Percentiles rank a stretch among this genome's conserved stretches.
These are phyloP conservation scores for Elsinoe ampelina DNA, from an alignment of 2,329 filamentous ascomycete species.

Conservation along the genomic window DNA sequence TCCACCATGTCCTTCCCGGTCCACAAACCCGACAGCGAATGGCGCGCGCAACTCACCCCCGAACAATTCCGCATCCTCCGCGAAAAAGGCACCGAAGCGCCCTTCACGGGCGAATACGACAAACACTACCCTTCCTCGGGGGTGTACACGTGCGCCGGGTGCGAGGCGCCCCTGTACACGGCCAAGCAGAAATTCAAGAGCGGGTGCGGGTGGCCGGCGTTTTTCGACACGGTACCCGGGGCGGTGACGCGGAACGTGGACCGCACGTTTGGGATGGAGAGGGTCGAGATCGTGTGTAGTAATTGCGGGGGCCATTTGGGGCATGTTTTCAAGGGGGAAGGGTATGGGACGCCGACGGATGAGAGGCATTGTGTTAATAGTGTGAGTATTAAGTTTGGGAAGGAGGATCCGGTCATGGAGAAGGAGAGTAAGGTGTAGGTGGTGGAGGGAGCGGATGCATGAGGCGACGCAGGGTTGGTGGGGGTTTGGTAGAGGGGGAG, in stretches of 20 bases:
- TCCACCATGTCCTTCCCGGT: constrained; percentile 67
- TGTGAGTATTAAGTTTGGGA: constrained; percentile 73
- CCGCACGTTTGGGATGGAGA: constrained; percentile 64
- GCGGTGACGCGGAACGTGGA: constrained; percentile 80
- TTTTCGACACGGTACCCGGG: constrained; percentile 89
- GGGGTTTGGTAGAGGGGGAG: too few relatives aligned
- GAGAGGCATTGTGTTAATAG: constrained; percentile 98
- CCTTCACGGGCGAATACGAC: constrained; percentile 74
- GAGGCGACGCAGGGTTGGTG: too few relatives aligned
- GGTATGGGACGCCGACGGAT: constrained; percentile 75
- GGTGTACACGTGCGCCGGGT: constrained; percentile 78
- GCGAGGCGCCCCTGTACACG: constrained; percentile 80
- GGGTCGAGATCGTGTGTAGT: constrained; percentile 87
- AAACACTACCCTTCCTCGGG: constrained; percentile 70
- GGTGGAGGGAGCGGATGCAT: not conserved
- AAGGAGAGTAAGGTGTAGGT: constrained; percentile 27
- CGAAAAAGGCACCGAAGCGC: constrained; percentile 79
- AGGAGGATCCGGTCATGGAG: constrained; percentile 47
- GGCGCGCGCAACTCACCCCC: constrained; percentile 72
- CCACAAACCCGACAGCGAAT: constrained; percentile 71
- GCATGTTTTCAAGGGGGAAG: constrained; percentile 87
- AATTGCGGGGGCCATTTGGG: constrained; percentile 91
- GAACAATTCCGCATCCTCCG: constrained; percentile 94
- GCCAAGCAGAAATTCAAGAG: constrained; percentile 93
- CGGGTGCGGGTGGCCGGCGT: constrained; percentile 95